Conservation (phyloP, 2,329 filamentous ascomycete genomes). For the Cordyceps cicadae region DNA sequence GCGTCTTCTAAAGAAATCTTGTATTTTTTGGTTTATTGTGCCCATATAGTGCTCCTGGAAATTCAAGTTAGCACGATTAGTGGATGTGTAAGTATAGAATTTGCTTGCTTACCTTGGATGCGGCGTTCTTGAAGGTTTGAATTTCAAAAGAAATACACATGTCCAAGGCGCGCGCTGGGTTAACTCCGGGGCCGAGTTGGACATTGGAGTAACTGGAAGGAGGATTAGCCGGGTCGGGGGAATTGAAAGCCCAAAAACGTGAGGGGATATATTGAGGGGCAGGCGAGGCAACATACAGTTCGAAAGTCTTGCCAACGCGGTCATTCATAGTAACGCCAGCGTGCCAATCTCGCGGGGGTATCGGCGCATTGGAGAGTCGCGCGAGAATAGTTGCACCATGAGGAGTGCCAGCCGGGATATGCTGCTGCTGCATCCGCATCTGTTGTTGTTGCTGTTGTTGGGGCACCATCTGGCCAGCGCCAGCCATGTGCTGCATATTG, state of each 20-base stretch:
- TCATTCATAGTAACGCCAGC: constrained; percentile 29
- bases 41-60: constrained; percentile 42
- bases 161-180: not conserved
- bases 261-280: not conserved
- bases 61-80: constrained; percentile 16
- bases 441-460: constrained; percentile 26
- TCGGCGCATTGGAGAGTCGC: constrained; percentile 27
- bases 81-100: not conserved
- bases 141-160: constrained; percentile 32
- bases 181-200: constrained; percentile 28
- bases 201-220: constrained; percentile 41
- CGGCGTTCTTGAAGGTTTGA: constrained; percentile 36
- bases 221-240: not conserved
- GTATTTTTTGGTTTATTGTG: constrained; percentile 35
- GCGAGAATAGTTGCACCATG: constrained; percentile 34
- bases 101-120: constrained; percentile 36
- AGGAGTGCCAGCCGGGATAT: constrained; percentile 16
- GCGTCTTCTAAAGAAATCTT: constrained; percentile 43
- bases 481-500: constrained; percentile 50
- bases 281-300: constrained; percentile 29
- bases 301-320: constrained; percentile 34
- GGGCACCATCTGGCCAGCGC: constrained; percentile 33
- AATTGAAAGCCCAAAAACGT: not conserved
- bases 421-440: constrained; percentile 25
- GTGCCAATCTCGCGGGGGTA: constrained; percentile 29